Conservation (phyloP, 2,329 filamentous ascomycete genomes). For the Sphaerostilbella broomeana region DNA sequence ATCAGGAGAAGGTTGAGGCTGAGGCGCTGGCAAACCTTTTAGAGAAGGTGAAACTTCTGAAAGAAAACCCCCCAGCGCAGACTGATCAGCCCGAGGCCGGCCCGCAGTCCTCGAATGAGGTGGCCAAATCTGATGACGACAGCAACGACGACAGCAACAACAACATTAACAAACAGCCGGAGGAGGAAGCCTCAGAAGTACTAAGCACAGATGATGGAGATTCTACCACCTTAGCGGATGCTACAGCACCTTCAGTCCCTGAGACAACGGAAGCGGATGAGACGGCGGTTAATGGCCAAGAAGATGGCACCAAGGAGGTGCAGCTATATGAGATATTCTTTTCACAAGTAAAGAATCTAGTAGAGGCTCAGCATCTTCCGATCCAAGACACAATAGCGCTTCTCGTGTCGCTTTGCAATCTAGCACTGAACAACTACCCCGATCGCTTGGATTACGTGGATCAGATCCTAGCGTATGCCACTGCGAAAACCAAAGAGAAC, state of each 20-base stretch:
- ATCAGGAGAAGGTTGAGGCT: slow-evolving; percentile 72
- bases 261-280: slow-evolving; percentile 30
- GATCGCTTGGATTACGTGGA: slow-evolving; percentile 90
- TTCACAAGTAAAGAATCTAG: slow-evolving; percentile 86
- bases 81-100: slow-evolving; percentile 16
- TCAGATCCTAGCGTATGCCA: slow-evolving; percentile 84
- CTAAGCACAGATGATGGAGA: slow-evolving; percentile 21
- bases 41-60: slow-evolving; percentile 66
- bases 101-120: slow-evolving; percentile 19
- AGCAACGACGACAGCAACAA: slow-evolving; percentile 10
- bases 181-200: slow-evolving; percentile 17
- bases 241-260: slow-evolving; percentile 32
- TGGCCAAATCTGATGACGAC: slow-evolving; percentile 27
- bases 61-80: slow-evolving; percentile 38
- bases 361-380: slow-evolving; percentile 82
- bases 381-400: slow-evolving; percentile 94
- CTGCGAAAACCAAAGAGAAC: slow-evolving; percentile 79
- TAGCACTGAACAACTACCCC: slow-evolving; percentile 94
- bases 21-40: slow-evolving; percentile 74
- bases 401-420: slow-evolving; percentile 85
- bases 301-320: slow-evolving; percentile 51
- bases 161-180: slow-evolving; percentile 15
- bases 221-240: slow-evolving; percentile 18
- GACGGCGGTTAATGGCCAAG: slow-evolving; percentile 42
- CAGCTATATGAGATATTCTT: slow-evolving; percentile 98